Percentiles rank a stretch among this genome's conserved stretches.
phyloP scores from a whole-genome alignment of 768 basidiomycete genomes.

The Royoungia palumana region DNA sequence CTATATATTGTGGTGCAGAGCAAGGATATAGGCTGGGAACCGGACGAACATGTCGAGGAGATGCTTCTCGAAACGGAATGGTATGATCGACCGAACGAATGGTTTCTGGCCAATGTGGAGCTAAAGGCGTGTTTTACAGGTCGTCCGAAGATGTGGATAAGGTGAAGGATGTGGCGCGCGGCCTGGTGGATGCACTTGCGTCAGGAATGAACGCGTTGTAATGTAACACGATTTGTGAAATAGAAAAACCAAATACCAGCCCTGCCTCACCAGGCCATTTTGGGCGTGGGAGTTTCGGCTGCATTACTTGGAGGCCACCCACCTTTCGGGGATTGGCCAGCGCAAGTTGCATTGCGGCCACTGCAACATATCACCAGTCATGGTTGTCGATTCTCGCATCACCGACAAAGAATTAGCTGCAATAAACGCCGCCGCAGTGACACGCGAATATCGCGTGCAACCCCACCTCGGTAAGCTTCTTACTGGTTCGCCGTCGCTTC shows the following conservation, averaged over 20 bases:
- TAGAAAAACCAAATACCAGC: neutral
- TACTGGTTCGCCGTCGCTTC: constrained; percentile 1
- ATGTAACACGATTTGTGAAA: constrained; percentile 1
- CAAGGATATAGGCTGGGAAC: constrained; percentile 60
- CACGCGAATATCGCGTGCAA: constrained; percentile 82
- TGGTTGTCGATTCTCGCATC: constrained; percentile 53
- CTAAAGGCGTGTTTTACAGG: constrained; percentile 40
- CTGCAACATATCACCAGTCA: constrained; percentile 20
- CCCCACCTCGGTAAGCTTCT: constrained; percentile 72
- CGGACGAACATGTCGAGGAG: constrained; percentile 58
- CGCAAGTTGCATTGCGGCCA: constrained; percentile 9
- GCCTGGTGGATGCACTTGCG: constrained; percentile 39
- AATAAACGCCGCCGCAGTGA: constrained; percentile 87
- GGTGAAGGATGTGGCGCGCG: constrained; percentile 40
- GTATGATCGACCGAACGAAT: constrained; percentile 39
- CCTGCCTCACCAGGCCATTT: constrained; percentile 1
- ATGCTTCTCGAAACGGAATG: constrained; percentile 80
- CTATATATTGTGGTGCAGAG: constrained; percentile 76
- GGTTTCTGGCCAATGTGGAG: constrained; percentile 13
- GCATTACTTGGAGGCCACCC: neutral
- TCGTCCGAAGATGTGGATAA: constrained; percentile 40
- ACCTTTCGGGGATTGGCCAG: constrained; percentile 7
- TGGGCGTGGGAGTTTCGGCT: constrained; percentile 24
- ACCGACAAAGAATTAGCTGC: constrained; percentile 71
- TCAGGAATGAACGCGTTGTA: constrained; percentile 28